Conservation (phyloP, 768 basidiomycete genomes). For the Trametes gibbosa region DNA sequence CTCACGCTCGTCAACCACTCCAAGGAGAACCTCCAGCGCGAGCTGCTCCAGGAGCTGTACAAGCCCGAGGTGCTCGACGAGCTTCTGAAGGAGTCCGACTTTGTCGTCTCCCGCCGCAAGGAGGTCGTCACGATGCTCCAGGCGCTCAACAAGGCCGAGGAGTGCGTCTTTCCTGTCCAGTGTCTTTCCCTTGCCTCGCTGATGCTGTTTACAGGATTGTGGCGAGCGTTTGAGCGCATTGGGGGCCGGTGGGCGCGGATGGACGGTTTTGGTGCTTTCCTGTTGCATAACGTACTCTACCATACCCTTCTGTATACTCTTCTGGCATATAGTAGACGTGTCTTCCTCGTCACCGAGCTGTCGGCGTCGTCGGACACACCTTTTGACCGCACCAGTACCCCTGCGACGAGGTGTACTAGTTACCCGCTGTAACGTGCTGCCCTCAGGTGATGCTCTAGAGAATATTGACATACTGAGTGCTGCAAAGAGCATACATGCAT, state of each 20-base stretch:
- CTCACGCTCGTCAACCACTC: conserved; percentile 88
- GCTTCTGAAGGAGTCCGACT: conserved; percentile 91
- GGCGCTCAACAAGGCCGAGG: conserved; percentile 95
- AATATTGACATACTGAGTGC: not conserved
- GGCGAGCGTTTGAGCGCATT: conserved; percentile 18
- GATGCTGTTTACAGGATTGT: conserved; percentile 17
- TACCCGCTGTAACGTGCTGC: too few species aligned
- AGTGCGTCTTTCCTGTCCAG: conserved; percentile 49
- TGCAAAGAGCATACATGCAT: not conserved
- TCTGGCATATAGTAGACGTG: conserved; percentile 18
- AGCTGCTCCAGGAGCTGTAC: conserved; percentile 93
- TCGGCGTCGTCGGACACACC: too few species aligned
- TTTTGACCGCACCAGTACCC: too few species aligned
- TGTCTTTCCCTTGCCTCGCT: not conserved
- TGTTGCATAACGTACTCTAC: conserved; percentile 20
- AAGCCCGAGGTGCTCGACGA: conserved; percentile 96
- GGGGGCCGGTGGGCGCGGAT: not conserved
- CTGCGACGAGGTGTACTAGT: too few species aligned
- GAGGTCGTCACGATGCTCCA: conserved; percentile 92
- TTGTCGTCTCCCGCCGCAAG: conserved; percentile 84
- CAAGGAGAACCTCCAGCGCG: conserved; percentile 92
- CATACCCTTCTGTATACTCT: conserved; percentile 21
- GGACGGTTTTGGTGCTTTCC: conserved; percentile 14
- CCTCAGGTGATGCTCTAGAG: not conserved
- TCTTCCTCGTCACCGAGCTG: not conserved